Evolutionary conservation across 495 filamentous ascomycete species (phyloP).

Genomic region (Podospora fimiseda): DNA sequence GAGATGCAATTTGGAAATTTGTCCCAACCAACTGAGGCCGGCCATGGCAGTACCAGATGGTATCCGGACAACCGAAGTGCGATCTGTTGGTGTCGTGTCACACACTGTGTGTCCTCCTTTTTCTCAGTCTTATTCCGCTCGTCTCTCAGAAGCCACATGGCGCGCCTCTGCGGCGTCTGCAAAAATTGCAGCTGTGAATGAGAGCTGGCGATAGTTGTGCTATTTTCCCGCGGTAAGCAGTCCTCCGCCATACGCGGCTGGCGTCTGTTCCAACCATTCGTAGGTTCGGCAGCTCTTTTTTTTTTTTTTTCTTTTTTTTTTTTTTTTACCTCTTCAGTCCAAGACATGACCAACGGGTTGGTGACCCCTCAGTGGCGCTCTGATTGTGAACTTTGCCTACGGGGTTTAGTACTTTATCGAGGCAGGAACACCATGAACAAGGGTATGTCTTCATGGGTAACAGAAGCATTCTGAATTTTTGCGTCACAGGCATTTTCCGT

Average conservation of each 20-base stretch:
- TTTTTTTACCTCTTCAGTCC: not conserved
- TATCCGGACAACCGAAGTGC: too few relatives aligned
- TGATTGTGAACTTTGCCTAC: not conserved
- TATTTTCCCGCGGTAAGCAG: too few relatives aligned
- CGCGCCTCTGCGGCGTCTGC: not conserved
- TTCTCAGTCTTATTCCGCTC: constrained; percentile 3
- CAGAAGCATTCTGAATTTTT: not conserved
- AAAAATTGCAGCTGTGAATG: not conserved
- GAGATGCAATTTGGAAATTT: too few relatives aligned
- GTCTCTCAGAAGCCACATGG: constrained; percentile 2
- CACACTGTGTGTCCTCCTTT: not conserved
- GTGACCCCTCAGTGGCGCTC: not conserved
- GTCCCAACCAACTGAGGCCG: too few relatives aligned
- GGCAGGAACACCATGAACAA: not conserved
- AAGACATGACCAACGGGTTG: not conserved
- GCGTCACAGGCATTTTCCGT: not conserved
- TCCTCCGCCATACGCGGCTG: constrained; percentile 5
- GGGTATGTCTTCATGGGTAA: not conserved
- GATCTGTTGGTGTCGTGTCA: too few relatives aligned
- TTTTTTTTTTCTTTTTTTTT: not conserved
- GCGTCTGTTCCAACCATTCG: constrained; percentile 10
- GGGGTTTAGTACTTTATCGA: not conserved
- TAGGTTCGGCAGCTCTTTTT: not conserved
- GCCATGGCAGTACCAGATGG: too few relatives aligned
- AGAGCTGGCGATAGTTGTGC: not conserved